Percentiles rank a stretch among this genome's conserved stretches.
phyloP scores from a whole-genome alignment of 2,329 filamentous ascomycete genomes.

The Karstenula rhodostoma region DNA sequence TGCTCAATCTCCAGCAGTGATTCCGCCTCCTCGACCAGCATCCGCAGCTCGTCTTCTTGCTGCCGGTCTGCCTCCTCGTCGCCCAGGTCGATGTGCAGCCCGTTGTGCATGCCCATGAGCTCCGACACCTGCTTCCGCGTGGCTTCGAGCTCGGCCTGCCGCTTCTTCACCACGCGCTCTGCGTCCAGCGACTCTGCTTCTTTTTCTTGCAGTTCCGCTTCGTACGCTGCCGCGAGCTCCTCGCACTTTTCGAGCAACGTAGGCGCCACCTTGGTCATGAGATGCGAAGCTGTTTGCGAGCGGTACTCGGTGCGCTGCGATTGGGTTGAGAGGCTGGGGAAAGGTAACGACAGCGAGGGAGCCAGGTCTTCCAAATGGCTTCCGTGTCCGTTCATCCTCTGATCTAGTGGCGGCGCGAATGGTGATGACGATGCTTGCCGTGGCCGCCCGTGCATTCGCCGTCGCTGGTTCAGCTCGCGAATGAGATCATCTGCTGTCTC shows the following conservation, averaged over 20 bases:
- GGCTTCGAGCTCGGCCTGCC: slow-evolving; percentile 71
- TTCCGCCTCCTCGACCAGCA: slow-evolving; percentile 51
- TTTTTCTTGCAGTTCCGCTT: slow-evolving; percentile 78
- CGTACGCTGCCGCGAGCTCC: slow-evolving; percentile 63
- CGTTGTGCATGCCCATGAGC: slow-evolving; percentile 48
- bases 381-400: slow-evolving; percentile 41
- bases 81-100: slow-evolving; percentile 38
- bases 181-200: slow-evolving; percentile 61
- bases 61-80: slow-evolving; percentile 47
- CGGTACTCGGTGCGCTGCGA: slow-evolving; percentile 43
- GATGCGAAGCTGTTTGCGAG: slow-evolving; percentile 60
- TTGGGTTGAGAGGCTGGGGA: slow-evolving; percentile 33
- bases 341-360: slow-evolving; percentile 33
- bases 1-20: slow-evolving; percentile 56
- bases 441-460: slow-evolving; percentile 65
- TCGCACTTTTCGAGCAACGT: slow-evolving; percentile 58
- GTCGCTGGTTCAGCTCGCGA: slow-evolving; percentile 72
- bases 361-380: slow-evolving; percentile 28
- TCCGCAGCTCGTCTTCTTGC: slow-evolving; percentile 49
- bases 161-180: slow-evolving; percentile 62
- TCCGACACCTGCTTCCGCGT: slow-evolving; percentile 68
- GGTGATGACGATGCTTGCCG: slow-evolving; percentile 79
- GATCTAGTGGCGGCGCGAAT: slow-evolving; percentile 52
- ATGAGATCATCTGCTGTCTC: slow-evolving; percentile 87
- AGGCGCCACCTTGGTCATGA: slow-evolving; percentile 70